Percentiles rank a stretch among this genome's conserved stretches.
Conservation (phyloP, 192 early-diverging fungal species). For the Borealophlyctis nickersoniae region DNA sequence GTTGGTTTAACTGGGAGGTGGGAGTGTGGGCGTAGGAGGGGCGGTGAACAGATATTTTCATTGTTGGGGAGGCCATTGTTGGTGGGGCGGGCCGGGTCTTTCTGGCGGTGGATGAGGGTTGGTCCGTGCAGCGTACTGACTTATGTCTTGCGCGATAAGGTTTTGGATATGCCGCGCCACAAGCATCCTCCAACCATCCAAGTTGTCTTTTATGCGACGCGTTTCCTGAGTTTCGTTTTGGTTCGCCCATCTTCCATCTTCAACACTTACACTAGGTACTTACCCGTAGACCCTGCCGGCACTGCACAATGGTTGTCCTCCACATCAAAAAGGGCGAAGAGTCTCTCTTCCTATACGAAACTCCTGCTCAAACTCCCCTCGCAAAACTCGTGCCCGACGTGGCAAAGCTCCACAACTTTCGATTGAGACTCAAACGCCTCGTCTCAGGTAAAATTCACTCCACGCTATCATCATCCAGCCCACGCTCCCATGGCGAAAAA, state of each 20-base stretch:
- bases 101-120: too few relatives aligned
- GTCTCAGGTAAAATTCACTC: conserved; percentile 35
- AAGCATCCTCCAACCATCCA: too few relatives aligned
- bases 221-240: too few relatives aligned
- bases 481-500: not conserved
- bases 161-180: too few relatives aligned
- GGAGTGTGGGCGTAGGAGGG: conserved; percentile 16
- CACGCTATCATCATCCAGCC: not conserved
- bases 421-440: conserved; percentile 34
- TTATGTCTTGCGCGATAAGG: too few relatives aligned
- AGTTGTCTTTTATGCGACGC: too few relatives aligned
- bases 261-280: too few relatives aligned
- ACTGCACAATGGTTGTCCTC: conserved; percentile 42
- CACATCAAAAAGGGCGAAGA: conserved; percentile 47
- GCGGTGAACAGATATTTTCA: conserved; percentile 20
- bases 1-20: not conserved
- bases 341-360: conserved; percentile 41
- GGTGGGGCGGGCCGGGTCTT: too few relatives aligned
- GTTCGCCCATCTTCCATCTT: too few relatives aligned
- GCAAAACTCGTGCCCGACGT: conserved; percentile 29
- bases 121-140: too few relatives aligned
- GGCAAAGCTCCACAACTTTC: conserved; percentile 36
- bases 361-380: conserved; percentile 25
- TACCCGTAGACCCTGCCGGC: too few relatives aligned
- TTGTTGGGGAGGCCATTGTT: conserved; percentile 11